These are phyloP conservation scores for Saccharomyces pastorianus DNA, from an alignment of 1,139 yeast genomes.

Conservation along the genomic window DNA sequence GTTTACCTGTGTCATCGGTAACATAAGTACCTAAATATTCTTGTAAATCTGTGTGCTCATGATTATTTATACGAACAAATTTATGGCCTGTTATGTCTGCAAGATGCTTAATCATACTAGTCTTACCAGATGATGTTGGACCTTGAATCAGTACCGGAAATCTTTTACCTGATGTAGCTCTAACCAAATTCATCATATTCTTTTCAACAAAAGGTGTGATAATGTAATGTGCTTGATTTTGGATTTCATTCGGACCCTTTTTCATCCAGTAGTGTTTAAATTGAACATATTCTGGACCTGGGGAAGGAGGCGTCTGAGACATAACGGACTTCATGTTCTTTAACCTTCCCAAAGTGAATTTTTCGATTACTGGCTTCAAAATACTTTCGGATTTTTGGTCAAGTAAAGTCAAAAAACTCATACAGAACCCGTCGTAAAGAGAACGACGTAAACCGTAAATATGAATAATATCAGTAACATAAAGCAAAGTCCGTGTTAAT, in stretches of 20 bases:
- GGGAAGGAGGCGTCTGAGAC: slow-evolving; percentile 60
- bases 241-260: slow-evolving; percentile 54
- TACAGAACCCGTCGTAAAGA: slow-evolving; percentile 88
- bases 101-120: slow-evolving; percentile 87
- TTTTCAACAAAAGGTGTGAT: slow-evolving; percentile 93
- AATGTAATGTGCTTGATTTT: slow-evolving; percentile 75
- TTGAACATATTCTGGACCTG: slow-evolving; percentile 54
- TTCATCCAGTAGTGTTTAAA: slow-evolving; percentile 91
- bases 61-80: slow-evolving; percentile 94
- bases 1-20: slow-evolving; percentile 76
- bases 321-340: slow-evolving; percentile 69
- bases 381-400: slow-evolving; percentile 64
- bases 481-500: slow-evolving; percentile 72
- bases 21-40: slow-evolving; percentile 92
- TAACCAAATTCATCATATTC: slow-evolving; percentile 79
- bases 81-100: slow-evolving; percentile 91
- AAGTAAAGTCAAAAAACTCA: slow-evolving; percentile 81
- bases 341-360: slow-evolving; percentile 62
- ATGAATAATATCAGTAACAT: slow-evolving; percentile 69
- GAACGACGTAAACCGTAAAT: slow-evolving; percentile 85
- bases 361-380: slow-evolving; percentile 59
- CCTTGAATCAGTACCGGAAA: slow-evolving; percentile 95
- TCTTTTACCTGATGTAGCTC: slow-evolving; percentile 84
- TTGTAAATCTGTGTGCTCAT: slow-evolving; percentile 94
- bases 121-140: slow-evolving; percentile 97